Percentiles rank a stretch among this genome's conserved stretches.
Evolutionary conservation across 805 yeast genomes (phyloP).

Genomic region (Saturnispora sekii): DNA sequence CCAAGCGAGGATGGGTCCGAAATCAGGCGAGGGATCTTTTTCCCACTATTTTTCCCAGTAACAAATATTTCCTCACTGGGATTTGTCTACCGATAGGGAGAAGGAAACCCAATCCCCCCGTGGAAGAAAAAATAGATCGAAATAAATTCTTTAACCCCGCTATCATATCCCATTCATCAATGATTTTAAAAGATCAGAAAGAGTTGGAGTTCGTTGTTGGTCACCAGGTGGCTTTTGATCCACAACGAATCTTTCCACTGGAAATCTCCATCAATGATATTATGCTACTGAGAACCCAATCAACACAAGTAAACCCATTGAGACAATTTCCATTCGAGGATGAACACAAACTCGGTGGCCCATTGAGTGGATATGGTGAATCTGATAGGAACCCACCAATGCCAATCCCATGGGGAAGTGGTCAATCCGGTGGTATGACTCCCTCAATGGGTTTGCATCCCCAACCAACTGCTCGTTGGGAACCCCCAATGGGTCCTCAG

Average conservation of each 20-base stretch:
- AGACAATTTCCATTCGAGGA: slow-evolving; percentile 6
- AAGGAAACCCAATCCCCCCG: no score
- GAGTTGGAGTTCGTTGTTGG: not conserved
- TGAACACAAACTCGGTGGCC: not conserved
- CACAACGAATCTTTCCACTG: not conserved
- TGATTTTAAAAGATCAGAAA: no score
- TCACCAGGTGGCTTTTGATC: no score
- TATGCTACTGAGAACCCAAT: not conserved
- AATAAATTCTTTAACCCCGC: not conserved
- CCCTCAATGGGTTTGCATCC: not conserved
- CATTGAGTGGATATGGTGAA: slow-evolving; percentile 4
- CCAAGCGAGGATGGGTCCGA: no score
- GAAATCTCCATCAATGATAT: not conserved
- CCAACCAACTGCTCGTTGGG: slow-evolving; percentile 1
- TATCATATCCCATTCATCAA: no score
- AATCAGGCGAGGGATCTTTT: not conserved
- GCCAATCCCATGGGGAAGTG: slow-evolving; percentile 2
- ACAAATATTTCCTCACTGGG: no score
- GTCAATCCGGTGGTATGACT: slow-evolving; percentile 1
- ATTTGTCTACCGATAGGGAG: no score
- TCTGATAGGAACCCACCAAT: slow-evolving; percentile 1
- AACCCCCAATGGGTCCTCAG: slow-evolving; percentile 8
- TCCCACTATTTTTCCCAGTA: no score
- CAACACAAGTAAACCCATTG: not conserved
- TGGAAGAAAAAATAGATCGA: no score